These are phyloP conservation scores for Alternaria sp. DNA, from an alignment of 2,329 filamentous ascomycete species.

Conservation along the genomic window DNA sequence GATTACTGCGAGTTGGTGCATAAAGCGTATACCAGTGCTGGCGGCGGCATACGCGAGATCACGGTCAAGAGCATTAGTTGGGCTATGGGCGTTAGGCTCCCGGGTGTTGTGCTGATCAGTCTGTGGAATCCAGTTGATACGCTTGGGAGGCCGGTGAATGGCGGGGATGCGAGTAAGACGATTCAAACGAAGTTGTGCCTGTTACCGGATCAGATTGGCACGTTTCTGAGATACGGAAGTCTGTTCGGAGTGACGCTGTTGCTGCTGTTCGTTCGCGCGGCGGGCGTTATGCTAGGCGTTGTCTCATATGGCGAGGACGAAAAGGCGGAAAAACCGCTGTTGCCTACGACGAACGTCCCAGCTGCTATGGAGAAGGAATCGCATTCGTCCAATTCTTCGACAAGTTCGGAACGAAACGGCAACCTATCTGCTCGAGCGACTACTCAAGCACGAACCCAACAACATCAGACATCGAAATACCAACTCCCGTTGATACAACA, in stretches of 20 bases:
- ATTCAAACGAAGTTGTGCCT: conserved; percentile 90
- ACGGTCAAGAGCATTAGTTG: conserved; percentile 95
- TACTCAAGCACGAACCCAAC: conserved; percentile 45
- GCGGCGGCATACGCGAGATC: conserved; percentile 72
- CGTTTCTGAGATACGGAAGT: conserved; percentile 78
- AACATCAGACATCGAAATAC: too few species aligned
- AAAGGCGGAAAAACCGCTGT: conserved; percentile 26
- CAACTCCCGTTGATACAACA: conserved; percentile 49
- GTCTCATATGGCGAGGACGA: conserved; percentile 7
- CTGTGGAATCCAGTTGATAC: conserved; percentile 88
- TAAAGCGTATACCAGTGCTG: conserved; percentile 65
- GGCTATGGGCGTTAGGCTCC: conserved; percentile 91
- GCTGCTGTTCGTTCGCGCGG: conserved; percentile 55
- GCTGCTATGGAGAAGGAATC: conserved; percentile 28
- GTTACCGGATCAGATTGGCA: conserved; percentile 83
- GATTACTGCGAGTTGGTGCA: conserved; percentile 95
- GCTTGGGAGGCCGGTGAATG: conserved; percentile 31
- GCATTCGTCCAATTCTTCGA: conserved; percentile 41
- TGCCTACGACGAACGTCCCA: conserved; percentile 32
- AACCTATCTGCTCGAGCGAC: conserved; percentile 36
- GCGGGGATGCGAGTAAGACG: conserved; percentile 60
- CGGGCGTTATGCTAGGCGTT: conserved; percentile 40
- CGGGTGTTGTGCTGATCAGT: conserved; percentile 86
- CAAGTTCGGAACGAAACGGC: conserved; percentile 28
- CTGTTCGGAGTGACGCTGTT: conserved; percentile 63